Percentiles rank a stretch among this genome's conserved stretches.
Evolutionary conservation across 352 stramenopile genomes (phyloP).

Genomic region (Pythium plurisporium): DNA sequence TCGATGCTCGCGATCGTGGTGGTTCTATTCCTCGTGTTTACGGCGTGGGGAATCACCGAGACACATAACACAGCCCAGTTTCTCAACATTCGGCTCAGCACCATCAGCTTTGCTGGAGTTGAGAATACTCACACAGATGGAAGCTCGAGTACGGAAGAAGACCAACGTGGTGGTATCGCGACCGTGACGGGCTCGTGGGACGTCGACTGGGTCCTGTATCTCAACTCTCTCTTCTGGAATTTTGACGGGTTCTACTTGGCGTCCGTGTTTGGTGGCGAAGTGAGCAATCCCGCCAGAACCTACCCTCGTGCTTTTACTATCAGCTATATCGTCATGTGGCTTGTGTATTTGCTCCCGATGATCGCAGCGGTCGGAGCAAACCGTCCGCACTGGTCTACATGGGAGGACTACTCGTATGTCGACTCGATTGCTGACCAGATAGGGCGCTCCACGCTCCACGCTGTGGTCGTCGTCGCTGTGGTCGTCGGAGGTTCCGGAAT

Average conservation of each 20-base stretch:
- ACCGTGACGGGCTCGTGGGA: too few species aligned
- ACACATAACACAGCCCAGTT: background rate
- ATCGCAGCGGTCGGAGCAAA: conserved; percentile 49
- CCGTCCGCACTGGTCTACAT: conserved; percentile 7
- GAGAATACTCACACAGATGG: conserved; percentile 2
- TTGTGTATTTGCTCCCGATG: conserved; percentile 77
- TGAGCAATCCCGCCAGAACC: conserved; percentile 52
- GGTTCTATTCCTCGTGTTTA: conserved; percentile 20
- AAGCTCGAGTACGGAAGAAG: background rate
- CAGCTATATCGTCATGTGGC: conserved; percentile 50
- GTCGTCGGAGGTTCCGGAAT: conserved; percentile 80
- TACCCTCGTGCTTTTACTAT: conserved; percentile 75
- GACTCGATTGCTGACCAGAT: background rate
- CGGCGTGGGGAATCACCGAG: conserved; percentile 12
- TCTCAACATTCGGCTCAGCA: background rate
- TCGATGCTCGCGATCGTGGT: conserved; percentile 8
- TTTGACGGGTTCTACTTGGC: conserved; percentile 84
- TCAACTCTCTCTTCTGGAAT: conserved; percentile 93
- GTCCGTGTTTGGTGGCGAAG: conserved; percentile 74
- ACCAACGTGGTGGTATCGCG: conserved; percentile 7
- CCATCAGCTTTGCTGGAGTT: background rate
- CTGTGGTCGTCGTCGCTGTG: conserved; percentile 68
- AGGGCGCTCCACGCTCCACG: conserved; percentile 4
- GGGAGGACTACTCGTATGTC: conserved; percentile 12
- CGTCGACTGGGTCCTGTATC: conserved; percentile 53